phyloP scores from a whole-genome alignment of 768 basidiomycete genomes.

The Multifurca ochricompacta region DNA sequence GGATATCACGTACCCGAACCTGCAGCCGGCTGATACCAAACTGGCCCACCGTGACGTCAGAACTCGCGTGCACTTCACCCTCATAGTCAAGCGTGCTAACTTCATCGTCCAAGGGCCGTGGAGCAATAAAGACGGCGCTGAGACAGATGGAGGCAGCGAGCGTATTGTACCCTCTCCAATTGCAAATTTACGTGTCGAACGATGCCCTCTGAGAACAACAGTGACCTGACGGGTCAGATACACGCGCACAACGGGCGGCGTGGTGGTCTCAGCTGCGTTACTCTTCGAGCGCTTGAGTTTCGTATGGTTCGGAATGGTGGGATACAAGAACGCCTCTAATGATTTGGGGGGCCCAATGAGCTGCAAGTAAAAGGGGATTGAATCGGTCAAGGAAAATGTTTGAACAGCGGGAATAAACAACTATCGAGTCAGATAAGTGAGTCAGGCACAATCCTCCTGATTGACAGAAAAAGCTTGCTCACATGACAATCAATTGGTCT shows the following conservation, averaged over 20 bases:
- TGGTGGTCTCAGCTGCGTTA: constrained; percentile 1
- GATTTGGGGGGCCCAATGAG: constrained; percentile 41
- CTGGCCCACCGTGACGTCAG: constrained; percentile 36
- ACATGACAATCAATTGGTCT: constrained; percentile 45
- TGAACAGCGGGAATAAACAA: constrained; percentile 52
- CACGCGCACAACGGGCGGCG: constrained; percentile 35
- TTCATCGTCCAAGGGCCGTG: constrained; percentile 23
- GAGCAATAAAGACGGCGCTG: constrained; percentile 21
- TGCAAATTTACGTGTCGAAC: constrained; percentile 32
- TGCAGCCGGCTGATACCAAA: constrained; percentile 40
- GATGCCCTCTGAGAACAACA: constrained; percentile 31
- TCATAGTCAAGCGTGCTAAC: constrained; percentile 51
- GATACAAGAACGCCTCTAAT: constrained; percentile 38
- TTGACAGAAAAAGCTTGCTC: constrained; percentile 22
- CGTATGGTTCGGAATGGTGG: constrained; percentile 12
- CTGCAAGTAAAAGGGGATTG: constrained; percentile 60
- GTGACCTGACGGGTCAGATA: constrained; percentile 45
- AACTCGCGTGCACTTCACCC: constrained; percentile 38
- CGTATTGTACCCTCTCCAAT: constrained; percentile 45
- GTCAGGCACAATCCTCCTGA: background rate
- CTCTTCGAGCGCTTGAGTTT: constrained; percentile 18
- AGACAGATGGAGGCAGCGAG: constrained; percentile 35
- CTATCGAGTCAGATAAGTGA: constrained; percentile 29
- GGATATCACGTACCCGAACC: constrained; percentile 39
- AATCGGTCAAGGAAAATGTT: constrained; percentile 46